Percentiles rank a stretch among this genome's conserved stretches.
Evolutionary conservation across 371 early-diverging fungal species (phyloP).

Genomic region (Lichtheimia ornata): DNA sequence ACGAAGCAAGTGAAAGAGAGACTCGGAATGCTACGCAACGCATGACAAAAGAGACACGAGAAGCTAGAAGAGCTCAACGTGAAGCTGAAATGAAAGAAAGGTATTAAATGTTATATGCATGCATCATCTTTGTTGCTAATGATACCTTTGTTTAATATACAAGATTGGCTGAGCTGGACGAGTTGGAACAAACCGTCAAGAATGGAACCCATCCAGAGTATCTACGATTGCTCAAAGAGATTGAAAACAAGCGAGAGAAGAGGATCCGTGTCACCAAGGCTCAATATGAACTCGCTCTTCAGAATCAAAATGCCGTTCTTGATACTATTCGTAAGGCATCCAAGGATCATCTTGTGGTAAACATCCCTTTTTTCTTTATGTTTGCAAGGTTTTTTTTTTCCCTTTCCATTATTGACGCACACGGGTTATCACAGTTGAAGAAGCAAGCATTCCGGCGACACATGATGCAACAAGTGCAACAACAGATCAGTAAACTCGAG

Average conservation of each 20-base stretch:
- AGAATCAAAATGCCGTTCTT: conserved; percentile 18
- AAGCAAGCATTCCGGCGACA: conserved; percentile 20
- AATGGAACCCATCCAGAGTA: conserved; percentile 25
- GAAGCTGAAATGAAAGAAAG: conserved; percentile 22
- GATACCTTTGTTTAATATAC: background rate
- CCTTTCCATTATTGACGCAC: background rate
- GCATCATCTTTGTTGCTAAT: background rate
- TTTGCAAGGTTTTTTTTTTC: background rate
- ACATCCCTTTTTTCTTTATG: background rate
- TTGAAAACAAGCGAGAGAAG: conserved; percentile 24
- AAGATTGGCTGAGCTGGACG: conserved; percentile 27
- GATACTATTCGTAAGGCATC: conserved; percentile 21
- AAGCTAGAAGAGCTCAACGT: conserved; percentile 28
- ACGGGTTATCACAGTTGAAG: conserved; percentile 16
- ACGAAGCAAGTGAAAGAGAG: conserved; percentile 21
- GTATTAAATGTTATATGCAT: conserved; percentile 11
- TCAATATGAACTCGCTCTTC: conserved; percentile 10
- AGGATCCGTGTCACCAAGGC: conserved; percentile 15
- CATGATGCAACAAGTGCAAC: conserved; percentile 28
- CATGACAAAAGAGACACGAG: conserved; percentile 29
- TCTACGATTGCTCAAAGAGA: conserved; percentile 18
- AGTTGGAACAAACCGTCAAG: conserved; percentile 24
- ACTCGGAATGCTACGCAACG: conserved; percentile 26
- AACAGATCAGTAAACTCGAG: conserved; percentile 28
- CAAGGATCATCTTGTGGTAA: conserved; percentile 25